Evolutionary conservation across 2,329 filamentous ascomycete genomes (phyloP).

Genomic region (Fonsecaea pedrosoi): DNA sequence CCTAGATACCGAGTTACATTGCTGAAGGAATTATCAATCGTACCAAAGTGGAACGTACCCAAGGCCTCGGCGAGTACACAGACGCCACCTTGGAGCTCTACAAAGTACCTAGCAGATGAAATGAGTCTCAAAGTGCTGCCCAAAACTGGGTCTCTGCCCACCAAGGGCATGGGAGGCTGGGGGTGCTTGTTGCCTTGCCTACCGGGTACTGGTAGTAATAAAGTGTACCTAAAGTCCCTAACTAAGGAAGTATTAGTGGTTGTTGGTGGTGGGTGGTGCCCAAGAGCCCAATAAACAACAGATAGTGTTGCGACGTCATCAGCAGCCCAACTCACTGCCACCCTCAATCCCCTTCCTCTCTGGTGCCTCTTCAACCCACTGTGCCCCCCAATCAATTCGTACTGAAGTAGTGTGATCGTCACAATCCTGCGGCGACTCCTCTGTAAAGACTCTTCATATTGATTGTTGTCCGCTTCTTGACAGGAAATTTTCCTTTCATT

Average conservation of each 20-base stretch:
- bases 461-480: neutral
- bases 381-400: neutral
- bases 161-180: constrained; percentile 3
- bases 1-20: too few relatives aligned
- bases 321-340: constrained; percentile 30
- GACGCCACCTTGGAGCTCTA: neutral
- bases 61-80: neutral
- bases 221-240: neutral
- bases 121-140: constrained; percentile 7
- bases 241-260: too few relatives aligned
- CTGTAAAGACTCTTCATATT: constrained; percentile 22
- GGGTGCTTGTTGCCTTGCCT: constrained; percentile 2
- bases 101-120: constrained; percentile 12
- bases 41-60: neutral
- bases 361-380: neutral
- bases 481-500: neutral
- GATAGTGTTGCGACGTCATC: constrained; percentile 24
- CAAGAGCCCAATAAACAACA: constrained; percentile 19
- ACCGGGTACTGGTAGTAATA: neutral
- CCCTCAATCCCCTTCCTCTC: neutral
- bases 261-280: neutral
- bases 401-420: constrained; percentile 6
- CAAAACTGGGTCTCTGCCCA: constrained; percentile 4
- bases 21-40: neutral
- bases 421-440: neutral